Percentiles rank a stretch among this genome's conserved stretches.
These are phyloP conservation scores for Sporothrix brunneoviolacea DNA, from an alignment of 2,329 filamentous ascomycete genomes.

Conservation along the genomic window DNA sequence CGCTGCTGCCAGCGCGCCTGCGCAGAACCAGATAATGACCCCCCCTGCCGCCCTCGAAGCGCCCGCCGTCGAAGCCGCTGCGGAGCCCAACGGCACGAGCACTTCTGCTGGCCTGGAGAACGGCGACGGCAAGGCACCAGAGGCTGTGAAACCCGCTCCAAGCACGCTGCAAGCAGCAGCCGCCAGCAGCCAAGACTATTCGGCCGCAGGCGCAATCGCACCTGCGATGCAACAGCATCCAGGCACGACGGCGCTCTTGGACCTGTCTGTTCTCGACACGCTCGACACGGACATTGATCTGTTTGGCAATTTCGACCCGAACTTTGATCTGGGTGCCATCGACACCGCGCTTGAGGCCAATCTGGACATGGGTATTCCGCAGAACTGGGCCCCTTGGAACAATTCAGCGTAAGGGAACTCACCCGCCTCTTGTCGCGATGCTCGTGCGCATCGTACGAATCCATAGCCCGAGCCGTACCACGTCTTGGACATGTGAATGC, in stretches of 20 bases:
- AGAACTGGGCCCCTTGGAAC: conserved; percentile 37
- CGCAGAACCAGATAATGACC: too few relatives aligned
- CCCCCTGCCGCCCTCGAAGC: too few relatives aligned
- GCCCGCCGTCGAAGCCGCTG: background rate
- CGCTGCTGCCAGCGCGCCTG: too few relatives aligned
- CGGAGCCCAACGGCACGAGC: too few relatives aligned
- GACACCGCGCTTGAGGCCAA: conserved; percentile 50
- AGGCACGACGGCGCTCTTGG: conserved; percentile 10
- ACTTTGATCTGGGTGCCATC: conserved; percentile 46
- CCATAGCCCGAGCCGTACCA: too few relatives aligned
- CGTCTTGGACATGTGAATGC: too few relatives aligned
- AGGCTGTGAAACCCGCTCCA: background rate
- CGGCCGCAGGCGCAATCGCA: too few relatives aligned
- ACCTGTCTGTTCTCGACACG: conserved; percentile 23
- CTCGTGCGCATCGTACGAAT: too few relatives aligned
- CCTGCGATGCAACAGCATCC: background rate
- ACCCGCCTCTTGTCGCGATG: too few relatives aligned
- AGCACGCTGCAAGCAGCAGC: too few relatives aligned
- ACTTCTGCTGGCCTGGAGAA: background rate
- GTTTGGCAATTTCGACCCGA: conserved; percentile 49
- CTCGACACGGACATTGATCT: conserved; percentile 46
- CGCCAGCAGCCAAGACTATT: too few relatives aligned
- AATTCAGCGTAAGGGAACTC: conserved; percentile 1
- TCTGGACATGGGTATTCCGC: conserved; percentile 46
- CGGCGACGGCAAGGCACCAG: background rate